Evolutionary conservation across 225 moss, liverwort and hornwort species (phyloP).

Genomic region (Physcomitrellopsis africana): DNA sequence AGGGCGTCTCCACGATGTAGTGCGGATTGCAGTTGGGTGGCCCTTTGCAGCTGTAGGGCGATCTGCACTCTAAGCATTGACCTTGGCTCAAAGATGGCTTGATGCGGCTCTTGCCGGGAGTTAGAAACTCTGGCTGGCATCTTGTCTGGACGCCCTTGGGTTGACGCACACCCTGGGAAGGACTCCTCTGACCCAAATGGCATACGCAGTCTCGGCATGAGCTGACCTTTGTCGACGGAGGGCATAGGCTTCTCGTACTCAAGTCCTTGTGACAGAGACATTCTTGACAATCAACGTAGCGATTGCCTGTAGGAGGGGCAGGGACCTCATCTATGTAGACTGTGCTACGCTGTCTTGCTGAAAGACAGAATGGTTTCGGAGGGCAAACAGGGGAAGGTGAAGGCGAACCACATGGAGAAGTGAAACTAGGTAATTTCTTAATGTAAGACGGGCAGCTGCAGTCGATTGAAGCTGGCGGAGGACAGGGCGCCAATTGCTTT

Average conservation of each 20-base stretch:
- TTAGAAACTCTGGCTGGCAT: constrained; percentile 30
- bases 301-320: constrained; percentile 35
- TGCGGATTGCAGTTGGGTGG: constrained; percentile 53
- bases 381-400: constrained; percentile 15
- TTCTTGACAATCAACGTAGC: constrained; percentile 39
- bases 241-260: constrained; percentile 43
- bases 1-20: constrained; percentile 43
- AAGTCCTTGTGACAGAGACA: constrained; percentile 54
- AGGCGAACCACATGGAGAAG: constrained; percentile 39
- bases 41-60: constrained; percentile 44
- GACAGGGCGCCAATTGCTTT: constrained; percentile 35
- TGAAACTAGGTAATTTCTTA: constrained; percentile 39
- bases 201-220: constrained; percentile 52
- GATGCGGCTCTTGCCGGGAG: constrained; percentile 23
- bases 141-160: constrained; percentile 7
- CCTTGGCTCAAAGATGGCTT: constrained; percentile 36
- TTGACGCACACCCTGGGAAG: constrained; percentile 36
- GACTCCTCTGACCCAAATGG: constrained; percentile 47
- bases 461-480: constrained; percentile 22
- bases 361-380: constrained; percentile 19
- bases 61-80: constrained; percentile 52
- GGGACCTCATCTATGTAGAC: constrained; percentile 53
- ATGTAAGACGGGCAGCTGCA: constrained; percentile 28
- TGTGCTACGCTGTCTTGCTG: constrained; percentile 31
- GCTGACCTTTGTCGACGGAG: constrained; percentile 24